Evolutionary conservation across 1,284 basidiomycete species (phyloP).

Genomic region (Microbotryomycetes sp.): DNA sequence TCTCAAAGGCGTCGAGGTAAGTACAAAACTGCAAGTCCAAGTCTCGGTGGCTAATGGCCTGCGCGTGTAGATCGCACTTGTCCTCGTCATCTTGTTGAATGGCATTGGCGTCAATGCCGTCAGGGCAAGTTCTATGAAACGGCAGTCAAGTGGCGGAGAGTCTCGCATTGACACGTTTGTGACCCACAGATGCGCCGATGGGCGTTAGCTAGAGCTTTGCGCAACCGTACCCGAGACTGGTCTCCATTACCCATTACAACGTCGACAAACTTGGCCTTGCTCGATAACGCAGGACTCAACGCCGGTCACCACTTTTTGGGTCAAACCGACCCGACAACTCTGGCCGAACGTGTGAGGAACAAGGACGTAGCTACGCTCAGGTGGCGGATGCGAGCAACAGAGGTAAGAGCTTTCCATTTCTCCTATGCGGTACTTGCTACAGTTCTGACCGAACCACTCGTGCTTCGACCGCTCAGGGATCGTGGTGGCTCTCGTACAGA

Average conservation of each 20-base stretch:
- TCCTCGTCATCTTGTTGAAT: constrained; percentile 21
- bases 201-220: constrained; percentile 13
- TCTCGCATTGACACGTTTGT: too few relatives aligned
- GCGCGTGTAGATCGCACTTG: constrained; percentile 9
- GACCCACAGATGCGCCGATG: constrained; percentile 20
- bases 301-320: constrained; percentile 15
- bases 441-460: too few relatives aligned
- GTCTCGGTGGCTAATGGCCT: not conserved
- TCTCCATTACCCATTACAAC: constrained; percentile 25
- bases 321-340: not conserved
- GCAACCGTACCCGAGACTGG: constrained; percentile 24
- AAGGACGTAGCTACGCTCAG: constrained; percentile 27
- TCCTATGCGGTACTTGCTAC: not conserved
- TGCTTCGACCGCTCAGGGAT: constrained; percentile 6
- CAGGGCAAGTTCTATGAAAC: constrained; percentile 14
- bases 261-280: constrained; percentile 18
- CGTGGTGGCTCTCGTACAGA: constrained; percentile 28
- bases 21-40: not conserved
- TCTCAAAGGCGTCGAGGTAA: constrained; percentile 28
- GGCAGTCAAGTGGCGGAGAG: too few relatives aligned
- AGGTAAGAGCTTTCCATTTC: constrained; percentile 10
- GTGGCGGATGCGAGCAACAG: constrained; percentile 22
- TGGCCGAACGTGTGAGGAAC: constrained; percentile 1
- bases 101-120: constrained; percentile 23
- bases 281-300: constrained; percentile 12